These are phyloP conservation scores for Quillaja saponaria DNA, from an alignment of 306 rosid species.

Conservation along the genomic window DNA sequence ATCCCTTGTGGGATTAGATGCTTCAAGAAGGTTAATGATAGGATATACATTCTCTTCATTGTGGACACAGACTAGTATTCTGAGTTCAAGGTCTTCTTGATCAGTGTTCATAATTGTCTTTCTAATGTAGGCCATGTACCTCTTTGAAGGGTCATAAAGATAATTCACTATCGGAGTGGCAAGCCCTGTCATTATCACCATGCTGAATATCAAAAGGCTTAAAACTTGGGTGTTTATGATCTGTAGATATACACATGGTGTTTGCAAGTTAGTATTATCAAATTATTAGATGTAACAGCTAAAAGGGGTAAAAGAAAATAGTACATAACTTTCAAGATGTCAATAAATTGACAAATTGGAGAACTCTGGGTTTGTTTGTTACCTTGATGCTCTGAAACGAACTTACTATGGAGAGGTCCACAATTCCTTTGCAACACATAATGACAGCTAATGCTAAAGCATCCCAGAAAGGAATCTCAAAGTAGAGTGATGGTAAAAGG, in stretches of 20 bases:
- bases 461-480: slow-evolving; percentile 8
- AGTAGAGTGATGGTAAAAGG: slow-evolving; percentile 8
- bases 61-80: slow-evolving; percentile 20
- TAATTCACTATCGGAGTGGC: not conserved
- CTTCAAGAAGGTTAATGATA: slow-evolving; percentile 18
- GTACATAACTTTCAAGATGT: too few species aligned
- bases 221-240: not conserved
- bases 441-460: slow-evolving; percentile 15
- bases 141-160: slow-evolving; percentile 23
- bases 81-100: not conserved
- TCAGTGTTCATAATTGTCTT: slow-evolving; percentile 7
- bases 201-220: not conserved
- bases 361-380: not conserved
- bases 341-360: too few species aligned
- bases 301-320: too few species aligned
- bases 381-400: slow-evolving; percentile 5
- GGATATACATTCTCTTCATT: slow-evolving; percentile 8
- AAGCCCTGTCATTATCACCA: slow-evolving; percentile 14
- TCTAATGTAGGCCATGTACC: slow-evolving; percentile 11
- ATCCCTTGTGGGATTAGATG: slow-evolving; percentile 5
- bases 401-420: not conserved
- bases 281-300: too few species aligned
- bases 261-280: not conserved
- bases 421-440: slow-evolving; percentile 23
- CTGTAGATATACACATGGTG: not conserved